phyloP scores from a whole-genome alignment of 768 basidiomycete species.

The Xerocomus brunneocitrinus region DNA sequence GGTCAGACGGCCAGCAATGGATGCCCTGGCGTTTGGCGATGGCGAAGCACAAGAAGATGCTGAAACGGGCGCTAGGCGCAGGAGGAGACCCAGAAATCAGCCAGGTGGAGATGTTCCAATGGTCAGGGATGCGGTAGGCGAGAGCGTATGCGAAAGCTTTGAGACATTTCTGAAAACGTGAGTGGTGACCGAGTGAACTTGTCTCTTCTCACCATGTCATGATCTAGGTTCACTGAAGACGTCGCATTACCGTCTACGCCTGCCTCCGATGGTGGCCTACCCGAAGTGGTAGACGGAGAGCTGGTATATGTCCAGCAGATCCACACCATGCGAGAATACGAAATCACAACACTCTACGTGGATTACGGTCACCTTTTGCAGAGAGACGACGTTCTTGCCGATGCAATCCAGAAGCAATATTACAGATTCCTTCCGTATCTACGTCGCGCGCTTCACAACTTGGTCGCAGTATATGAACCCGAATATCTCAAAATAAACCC shows the following conservation, averaged over 20 bases:
- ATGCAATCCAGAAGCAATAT: constrained; percentile 91
- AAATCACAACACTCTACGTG: constrained; percentile 93
- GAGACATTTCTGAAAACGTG: constrained; percentile 90
- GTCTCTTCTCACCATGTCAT: constrained; percentile 1
- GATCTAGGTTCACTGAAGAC: constrained; percentile 73
- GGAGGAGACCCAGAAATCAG: constrained; percentile 39
- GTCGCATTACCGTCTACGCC: constrained; percentile 78
- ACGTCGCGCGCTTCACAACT: constrained; percentile 82
- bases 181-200: constrained; percentile 24
- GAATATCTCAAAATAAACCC: constrained; percentile 95
- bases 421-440: constrained; percentile 96
- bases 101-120: constrained; percentile 69
- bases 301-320: constrained; percentile 89
- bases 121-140: constrained; percentile 92
- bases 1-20: constrained; percentile 38
- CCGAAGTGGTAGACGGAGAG: constrained; percentile 54
- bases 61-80: constrained; percentile 39
- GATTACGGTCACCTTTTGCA: constrained; percentile 89
- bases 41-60: constrained; percentile 48
- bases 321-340: constrained; percentile 90
- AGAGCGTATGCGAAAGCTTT: constrained; percentile 90
- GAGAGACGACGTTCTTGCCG: constrained; percentile 88
- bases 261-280: constrained; percentile 62
- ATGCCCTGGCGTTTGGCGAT: constrained; percentile 52
- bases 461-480: constrained; percentile 86